Evolutionary conservation across 768 basidiomycete genomes (phyloP).

Genomic region (Lentinula aciculospora): DNA sequence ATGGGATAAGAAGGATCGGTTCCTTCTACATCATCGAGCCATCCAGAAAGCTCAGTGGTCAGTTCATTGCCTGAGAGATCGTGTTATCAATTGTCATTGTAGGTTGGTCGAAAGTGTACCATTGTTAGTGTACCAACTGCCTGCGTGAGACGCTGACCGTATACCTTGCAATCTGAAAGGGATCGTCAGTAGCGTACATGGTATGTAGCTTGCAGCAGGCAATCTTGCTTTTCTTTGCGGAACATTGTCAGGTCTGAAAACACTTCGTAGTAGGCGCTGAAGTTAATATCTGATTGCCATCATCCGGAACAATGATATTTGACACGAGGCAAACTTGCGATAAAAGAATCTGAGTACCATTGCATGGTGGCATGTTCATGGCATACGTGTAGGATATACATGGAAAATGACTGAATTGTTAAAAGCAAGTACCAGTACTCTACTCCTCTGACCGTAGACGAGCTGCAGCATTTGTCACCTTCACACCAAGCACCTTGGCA

Average conservation of each 20-base stretch:
- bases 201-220: not conserved
- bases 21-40: conserved; percentile 56
- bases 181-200: not conserved
- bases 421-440: conserved; percentile 33
- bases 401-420: conserved; percentile 31
- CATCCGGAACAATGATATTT: not conserved
- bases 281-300: not conserved
- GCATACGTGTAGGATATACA: conserved; percentile 50
- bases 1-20: conserved; percentile 44
- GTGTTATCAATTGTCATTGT: conserved; percentile 11
- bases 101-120: conserved; percentile 31
- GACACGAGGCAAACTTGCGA: not conserved
- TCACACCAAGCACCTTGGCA: conserved; percentile 82
- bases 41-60: conserved; percentile 52
- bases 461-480: conserved; percentile 90
- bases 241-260: not conserved
- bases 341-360: not conserved
- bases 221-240: conserved; percentile 1
- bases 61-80: conserved; percentile 46
- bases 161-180: conserved; percentile 9
- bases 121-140: conserved; percentile 81
- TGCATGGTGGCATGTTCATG: conserved; percentile 38
- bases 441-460: conserved; percentile 94
- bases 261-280: conserved; percentile 5
- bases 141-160: conserved; percentile 76